These are phyloP conservation scores for Steccherinum ochraceum DNA, from an alignment of 768 basidiomycete species.

Conservation along the genomic window DNA sequence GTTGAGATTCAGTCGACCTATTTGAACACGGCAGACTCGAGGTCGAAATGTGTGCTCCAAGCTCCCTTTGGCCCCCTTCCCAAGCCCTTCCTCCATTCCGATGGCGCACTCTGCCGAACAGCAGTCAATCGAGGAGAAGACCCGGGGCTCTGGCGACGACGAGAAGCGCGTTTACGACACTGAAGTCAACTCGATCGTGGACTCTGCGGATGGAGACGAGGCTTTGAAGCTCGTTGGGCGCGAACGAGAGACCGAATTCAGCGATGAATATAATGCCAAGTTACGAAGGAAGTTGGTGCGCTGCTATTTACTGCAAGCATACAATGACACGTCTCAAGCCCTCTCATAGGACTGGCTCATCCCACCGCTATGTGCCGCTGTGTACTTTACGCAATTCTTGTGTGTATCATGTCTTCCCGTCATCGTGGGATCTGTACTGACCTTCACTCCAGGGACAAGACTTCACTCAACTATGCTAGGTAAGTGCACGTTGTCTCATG, in stretches of 20 bases:
- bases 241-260: slow-evolving; percentile 45
- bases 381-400: slow-evolving; percentile 66
- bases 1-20: too few species aligned
- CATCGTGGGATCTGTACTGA: background rate
- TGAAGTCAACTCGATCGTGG: slow-evolving; percentile 10
- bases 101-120: background rate
- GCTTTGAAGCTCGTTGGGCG: slow-evolving; percentile 54
- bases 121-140: slow-evolving; percentile 16
- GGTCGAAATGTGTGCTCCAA: background rate
- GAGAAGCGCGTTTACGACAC: slow-evolving; percentile 28
- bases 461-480: slow-evolving; percentile 67
- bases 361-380: slow-evolving; percentile 52
- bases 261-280: slow-evolving; percentile 52
- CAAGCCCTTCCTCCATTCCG: background rate
- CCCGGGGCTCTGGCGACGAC: slow-evolving; percentile 16
- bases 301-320: background rate
- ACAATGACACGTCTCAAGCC: background rate
- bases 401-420: slow-evolving; percentile 22
- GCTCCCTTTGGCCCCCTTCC: background rate
- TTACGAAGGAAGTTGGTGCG: slow-evolving; percentile 54
- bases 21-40: too few species aligned
- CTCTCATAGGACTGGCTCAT: slow-evolving; percentile 41
- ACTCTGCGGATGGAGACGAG: slow-evolving; percentile 46
- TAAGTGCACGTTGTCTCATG: slow-evolving; percentile 12
- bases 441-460: slow-evolving; percentile 48